Conservation (phyloP, 2,329 filamentous ascomycete species). For the Sporothrix variecibatus region DNA sequence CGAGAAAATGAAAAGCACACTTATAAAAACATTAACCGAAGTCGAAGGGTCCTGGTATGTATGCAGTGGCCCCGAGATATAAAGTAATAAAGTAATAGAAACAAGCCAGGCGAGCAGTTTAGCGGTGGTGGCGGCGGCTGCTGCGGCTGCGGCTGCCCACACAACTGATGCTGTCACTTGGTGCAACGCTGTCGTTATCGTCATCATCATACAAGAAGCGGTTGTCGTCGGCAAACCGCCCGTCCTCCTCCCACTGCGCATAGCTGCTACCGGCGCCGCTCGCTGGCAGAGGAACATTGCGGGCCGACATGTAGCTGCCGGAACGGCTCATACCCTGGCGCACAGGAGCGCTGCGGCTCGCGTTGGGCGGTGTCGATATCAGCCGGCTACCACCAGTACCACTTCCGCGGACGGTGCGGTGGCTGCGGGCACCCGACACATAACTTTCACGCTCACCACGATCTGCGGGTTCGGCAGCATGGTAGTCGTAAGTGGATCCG, state of each 20-base stretch:
- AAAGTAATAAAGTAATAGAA: neutral
- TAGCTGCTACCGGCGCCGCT: constrained; percentile 47
- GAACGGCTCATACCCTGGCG: constrained; percentile 30
- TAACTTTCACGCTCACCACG: constrained; percentile 45
- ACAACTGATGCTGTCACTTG: constrained; percentile 64
- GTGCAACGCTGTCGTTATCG: constrained; percentile 56
- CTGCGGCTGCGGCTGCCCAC: constrained; percentile 49
- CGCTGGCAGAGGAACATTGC: constrained; percentile 44
- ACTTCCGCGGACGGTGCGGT: constrained; percentile 39
- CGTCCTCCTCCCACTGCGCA: constrained; percentile 31
- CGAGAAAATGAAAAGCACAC: neutral
- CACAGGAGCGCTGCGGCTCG: constrained; percentile 25
- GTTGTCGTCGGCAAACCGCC: constrained; percentile 20
- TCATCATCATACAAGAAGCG: constrained; percentile 34
- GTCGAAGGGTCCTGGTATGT: neutral
- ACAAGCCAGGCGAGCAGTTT: too few relatives aligned
- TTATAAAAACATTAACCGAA: neutral
- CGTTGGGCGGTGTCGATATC: constrained; percentile 28
- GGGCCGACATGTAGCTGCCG: constrained; percentile 35
- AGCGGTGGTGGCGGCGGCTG: constrained; percentile 34
- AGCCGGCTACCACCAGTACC: constrained; percentile 29
- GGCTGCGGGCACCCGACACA: constrained; percentile 45
- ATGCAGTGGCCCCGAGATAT: neutral
- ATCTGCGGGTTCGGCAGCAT: constrained; percentile 26
- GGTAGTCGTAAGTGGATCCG: constrained; percentile 28